Base-by-base conservation (phyloP, 352 stramenopile genomes). In the Aphanomyces invadans region DNA sequence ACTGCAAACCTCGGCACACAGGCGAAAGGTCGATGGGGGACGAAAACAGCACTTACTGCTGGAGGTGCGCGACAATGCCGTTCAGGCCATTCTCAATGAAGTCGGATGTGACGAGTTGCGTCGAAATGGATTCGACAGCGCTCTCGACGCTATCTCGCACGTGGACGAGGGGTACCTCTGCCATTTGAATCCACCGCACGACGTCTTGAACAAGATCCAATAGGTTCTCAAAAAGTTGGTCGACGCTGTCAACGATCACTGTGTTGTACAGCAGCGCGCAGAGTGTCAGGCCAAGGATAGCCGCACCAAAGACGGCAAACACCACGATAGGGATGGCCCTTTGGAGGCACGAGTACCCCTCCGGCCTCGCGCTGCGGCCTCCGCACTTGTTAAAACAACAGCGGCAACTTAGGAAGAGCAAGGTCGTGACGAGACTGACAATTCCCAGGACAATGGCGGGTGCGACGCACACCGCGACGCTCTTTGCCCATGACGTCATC, bases 351-450 rank as follows among this genome's bases (percentile, higher is more conserved):
- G 76, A 79, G 76, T 90, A 90, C 19, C 81, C 81, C 2, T 77
- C 77, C 54, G 85, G 76, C 15, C 74, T 74, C 5, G 78, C 74
- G 21, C 63, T 75, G 21, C 81, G 79, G 12, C 79, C 78, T 12
- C 81, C 78, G 36, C 81, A 90, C 33, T 74, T 73, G 70, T 88
- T 88, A 77, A 79, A 90, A 70, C 81, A 88, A 71, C 80, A 90
- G 45, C 81, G 81, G 29, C 77, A 88, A n/a, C 87, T 70, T 21
- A 88, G 39, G 63, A 90, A 90, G 51, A 90, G 80, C 10, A 90
- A 62, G 71, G 86, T 81, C 31, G 78, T 83, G 32, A 90, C 61
- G 31, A 90, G 21, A 65, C 77, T 83, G 21, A 90, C 59, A n/a
- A 84, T 75, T 0, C 59, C 71, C 39, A 90, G 65, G 11, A 88